These are phyloP conservation scores for Cladosporium velox DNA, from an alignment of 2,329 filamentous ascomycete species.

Conservation along the genomic window DNA sequence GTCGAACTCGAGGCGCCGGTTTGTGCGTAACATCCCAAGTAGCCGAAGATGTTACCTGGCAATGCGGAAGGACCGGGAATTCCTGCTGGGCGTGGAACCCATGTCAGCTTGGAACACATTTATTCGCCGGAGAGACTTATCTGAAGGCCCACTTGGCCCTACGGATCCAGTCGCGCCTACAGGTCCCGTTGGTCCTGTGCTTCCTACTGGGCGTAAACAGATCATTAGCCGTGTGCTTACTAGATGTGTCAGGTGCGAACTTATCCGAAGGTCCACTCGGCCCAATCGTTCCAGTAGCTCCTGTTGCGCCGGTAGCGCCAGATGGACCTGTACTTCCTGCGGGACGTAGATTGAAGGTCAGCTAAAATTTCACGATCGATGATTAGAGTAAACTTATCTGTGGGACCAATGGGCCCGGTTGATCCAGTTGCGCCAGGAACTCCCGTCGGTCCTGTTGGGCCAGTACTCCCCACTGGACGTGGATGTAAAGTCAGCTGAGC, in stretches of 20 bases:
- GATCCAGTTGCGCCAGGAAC: not conserved
- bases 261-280: not conserved
- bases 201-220: not conserved
- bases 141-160: not conserved
- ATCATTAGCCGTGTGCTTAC: not conserved
- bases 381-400: not conserved
- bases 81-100: slow-evolving; percentile 6
- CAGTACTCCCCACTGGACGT: not conserved
- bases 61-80: slow-evolving; percentile 18
- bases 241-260: not conserved
- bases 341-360: not conserved
- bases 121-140: not conserved
- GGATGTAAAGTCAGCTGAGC: not conserved
- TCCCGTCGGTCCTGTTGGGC: not conserved
- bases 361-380: not conserved
- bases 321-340: not conserved
- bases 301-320: not conserved
- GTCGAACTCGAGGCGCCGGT: slow-evolving; percentile 26
- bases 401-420: not conserved
- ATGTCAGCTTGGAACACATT: not conserved
- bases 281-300: not conserved
- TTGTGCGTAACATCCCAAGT: slow-evolving; percentile 36
- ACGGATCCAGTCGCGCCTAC: not conserved
- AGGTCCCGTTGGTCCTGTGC: not conserved
- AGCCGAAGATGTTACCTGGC: slow-evolving; percentile 27